These are phyloP conservation scores for Lactarius quietus DNA, from an alignment of 768 basidiomycete species.

Conservation along the genomic window DNA sequence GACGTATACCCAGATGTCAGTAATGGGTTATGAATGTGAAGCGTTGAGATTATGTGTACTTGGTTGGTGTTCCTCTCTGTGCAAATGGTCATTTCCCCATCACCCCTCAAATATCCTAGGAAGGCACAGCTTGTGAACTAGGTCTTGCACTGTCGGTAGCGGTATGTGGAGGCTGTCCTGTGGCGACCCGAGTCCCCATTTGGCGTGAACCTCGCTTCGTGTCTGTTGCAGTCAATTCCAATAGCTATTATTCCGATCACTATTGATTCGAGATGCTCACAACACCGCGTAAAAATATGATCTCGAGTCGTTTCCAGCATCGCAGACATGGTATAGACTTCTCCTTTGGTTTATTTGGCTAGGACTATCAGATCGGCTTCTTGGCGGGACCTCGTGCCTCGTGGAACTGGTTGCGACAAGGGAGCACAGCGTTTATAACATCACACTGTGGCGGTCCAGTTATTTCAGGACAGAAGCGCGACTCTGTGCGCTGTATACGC, in stretches of 20 bases:
- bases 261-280: not conserved
- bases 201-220: not conserved
- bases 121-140: not conserved
- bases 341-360: not conserved
- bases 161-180: not conserved
- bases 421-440: not conserved
- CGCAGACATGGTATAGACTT: not conserved
- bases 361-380: not conserved
- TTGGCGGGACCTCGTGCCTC: not conserved
- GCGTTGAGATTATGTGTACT: conserved; percentile 1
- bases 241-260: not conserved
- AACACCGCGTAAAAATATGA: not conserved
- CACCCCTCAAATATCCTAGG: not conserved
- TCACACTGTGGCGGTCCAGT: not conserved
- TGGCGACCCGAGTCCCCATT: not conserved
- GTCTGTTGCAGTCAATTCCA: not conserved
- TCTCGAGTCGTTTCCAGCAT: not conserved
- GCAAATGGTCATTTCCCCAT: not conserved
- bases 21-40: conserved; percentile 27
- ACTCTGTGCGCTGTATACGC: conserved; percentile 1
- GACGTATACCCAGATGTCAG: conserved; percentile 86
- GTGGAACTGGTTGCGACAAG: not conserved
- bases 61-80: not conserved
- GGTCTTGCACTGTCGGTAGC: not conserved
- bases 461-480: not conserved